Evolutionary conservation across 306 rosid genomes (phyloP).

Genomic region (Lotus japonicus): DNA sequence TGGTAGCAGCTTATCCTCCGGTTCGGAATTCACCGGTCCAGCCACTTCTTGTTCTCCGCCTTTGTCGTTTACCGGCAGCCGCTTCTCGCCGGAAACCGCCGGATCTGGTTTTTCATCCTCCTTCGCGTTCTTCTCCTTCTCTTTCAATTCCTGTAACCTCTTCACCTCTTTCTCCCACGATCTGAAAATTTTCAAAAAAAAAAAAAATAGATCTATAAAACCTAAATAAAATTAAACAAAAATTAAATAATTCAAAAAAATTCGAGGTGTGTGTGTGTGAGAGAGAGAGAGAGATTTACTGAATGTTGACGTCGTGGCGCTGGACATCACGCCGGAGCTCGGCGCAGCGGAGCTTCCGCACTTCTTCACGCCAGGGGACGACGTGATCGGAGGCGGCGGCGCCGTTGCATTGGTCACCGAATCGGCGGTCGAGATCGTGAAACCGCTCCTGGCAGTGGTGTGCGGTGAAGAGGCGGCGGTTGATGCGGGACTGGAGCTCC

Average conservation of each 20-base stretch:
- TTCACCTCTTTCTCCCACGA: slow-evolving; percentile 69
- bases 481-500: slow-evolving; percentile 57
- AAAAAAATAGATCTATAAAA: slow-evolving; percentile 34
- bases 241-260: neutral
- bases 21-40: slow-evolving; percentile 31
- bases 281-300: slow-evolving; percentile 30
- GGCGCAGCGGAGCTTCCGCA: slow-evolving; percentile 54
- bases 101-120: slow-evolving; percentile 58
- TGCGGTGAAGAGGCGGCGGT: slow-evolving; percentile 57
- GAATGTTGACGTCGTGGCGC: slow-evolving; percentile 55
- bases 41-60: slow-evolving; percentile 25
- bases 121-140: slow-evolving; percentile 24
- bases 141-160: slow-evolving; percentile 56
- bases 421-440: slow-evolving; percentile 59
- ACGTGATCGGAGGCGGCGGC: slow-evolving; percentile 31
- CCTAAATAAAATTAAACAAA: neutral
- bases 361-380: slow-evolving; percentile 67
- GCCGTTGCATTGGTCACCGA: slow-evolving; percentile 24
- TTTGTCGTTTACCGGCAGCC: slow-evolving; percentile 44
- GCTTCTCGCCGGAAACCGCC: slow-evolving; percentile 27
- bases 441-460: slow-evolving; percentile 52
- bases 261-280: too few relatives aligned
- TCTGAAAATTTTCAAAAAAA: slow-evolving; percentile 29
- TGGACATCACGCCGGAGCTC: slow-evolving; percentile 73
- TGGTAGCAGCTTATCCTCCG: slow-evolving; percentile 17